Evolutionary conservation across 139 green algal genomes (phyloP), one percentile per base, ranked within the genome.

Genomic region (Auxenochlorella protothecoides): DNA sequence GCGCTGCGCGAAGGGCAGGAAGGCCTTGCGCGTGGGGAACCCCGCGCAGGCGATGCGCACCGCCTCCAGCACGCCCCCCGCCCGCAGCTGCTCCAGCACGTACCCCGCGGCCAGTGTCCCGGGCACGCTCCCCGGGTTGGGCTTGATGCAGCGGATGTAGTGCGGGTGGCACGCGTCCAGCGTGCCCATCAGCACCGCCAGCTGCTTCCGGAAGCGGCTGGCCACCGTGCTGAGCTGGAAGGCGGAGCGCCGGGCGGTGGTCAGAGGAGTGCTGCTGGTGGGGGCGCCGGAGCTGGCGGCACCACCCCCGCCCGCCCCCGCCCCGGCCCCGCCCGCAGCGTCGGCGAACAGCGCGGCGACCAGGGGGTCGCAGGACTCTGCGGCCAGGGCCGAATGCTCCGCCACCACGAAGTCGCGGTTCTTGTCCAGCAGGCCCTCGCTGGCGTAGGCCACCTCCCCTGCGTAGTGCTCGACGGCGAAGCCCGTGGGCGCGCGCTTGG

Each of bases 61-160:
- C 2, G 95, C 95, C 88, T 99, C 95, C 74, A 99, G 85, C 66
- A 99, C 95, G 74, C 94, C 95, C 54, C 95, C 95, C 70, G 92
- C 98, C 13, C 93, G 87, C 78, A 99, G 89, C 87, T 84, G 79
- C 55, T 99, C 92, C 77, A 99, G 87, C 76, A 95, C 89, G 71
- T 96, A 94, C 68, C 71, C 71, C 72, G 87, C 91, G 79, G 98
- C 94, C 84, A 98, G 98, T 53, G 86, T 70, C 52, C 79, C 78
- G 3, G 95, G 84, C 71, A 84, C 74, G 82, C 89, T 92, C 61
- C 65, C 55, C 53, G 74, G 74, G 86, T 99, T 99, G 71, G 95
- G 95, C 84, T 99, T 99, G 81, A 99, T 96, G 86, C 95, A 99
- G 78, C 95, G 94, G 66, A 99, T 89, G 86, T 99, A 99, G 84